Evolutionary conservation across 495 filamentous ascomycete species (phyloP).

Genomic region (Penicillium desertorum): DNA sequence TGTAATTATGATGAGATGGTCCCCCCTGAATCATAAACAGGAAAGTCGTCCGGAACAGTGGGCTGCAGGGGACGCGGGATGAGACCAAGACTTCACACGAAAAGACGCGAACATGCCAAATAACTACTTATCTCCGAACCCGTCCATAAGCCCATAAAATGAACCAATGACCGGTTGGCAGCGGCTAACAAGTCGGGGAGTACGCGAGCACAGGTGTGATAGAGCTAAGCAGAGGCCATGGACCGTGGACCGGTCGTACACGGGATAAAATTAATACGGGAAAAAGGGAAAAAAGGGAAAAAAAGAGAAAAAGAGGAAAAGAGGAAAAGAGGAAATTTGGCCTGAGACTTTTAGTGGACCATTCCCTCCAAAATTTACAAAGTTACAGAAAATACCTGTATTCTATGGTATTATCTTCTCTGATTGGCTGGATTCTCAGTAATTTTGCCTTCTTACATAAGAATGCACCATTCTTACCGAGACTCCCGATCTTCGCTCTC

Average conservation of each 20-base stretch:
- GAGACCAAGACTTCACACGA: not conserved
- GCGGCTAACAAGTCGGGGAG: constrained; percentile 8
- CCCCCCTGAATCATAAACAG: constrained; percentile 20
- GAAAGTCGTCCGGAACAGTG: not conserved
- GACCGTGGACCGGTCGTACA: constrained; percentile 14
- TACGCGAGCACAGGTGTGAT: constrained; percentile 7
- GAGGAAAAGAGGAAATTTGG: not conserved
- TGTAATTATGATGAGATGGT: constrained; percentile 7
- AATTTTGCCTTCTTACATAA: constrained; percentile 11
- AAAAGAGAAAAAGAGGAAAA: not conserved
- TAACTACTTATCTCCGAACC: not conserved
- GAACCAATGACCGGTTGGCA: not conserved
- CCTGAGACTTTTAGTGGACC: constrained; percentile 10
- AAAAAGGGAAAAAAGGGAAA: not conserved
- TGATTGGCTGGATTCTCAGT: not conserved
- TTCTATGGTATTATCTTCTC: not conserved
- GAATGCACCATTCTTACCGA: constrained; percentile 14
- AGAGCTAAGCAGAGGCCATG: not conserved
- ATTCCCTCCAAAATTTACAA: not conserved
- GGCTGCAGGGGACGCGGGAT: constrained; percentile 3
- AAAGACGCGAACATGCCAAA: constrained; percentile 5
- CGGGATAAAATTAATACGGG: constrained; percentile 6
- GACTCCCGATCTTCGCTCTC: constrained; percentile 9
- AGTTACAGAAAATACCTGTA: not conserved
- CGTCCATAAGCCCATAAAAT: not conserved